phyloP scores from a whole-genome alignment of 345 rosid species.

The Eucalyptus sideroxylon region DNA sequence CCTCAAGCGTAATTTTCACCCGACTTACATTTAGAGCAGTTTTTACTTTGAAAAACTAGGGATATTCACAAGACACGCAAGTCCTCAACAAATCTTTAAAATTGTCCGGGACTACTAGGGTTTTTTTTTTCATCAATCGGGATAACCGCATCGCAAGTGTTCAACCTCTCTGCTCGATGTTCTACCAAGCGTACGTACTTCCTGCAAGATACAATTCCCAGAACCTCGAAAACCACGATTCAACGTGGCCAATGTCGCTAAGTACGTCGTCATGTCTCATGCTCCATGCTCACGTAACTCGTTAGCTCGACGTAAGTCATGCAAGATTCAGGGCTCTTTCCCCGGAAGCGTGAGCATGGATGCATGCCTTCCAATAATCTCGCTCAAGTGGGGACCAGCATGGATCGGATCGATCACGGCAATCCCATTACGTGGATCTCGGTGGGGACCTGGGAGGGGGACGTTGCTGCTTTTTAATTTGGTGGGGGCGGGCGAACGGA shows the following conservation, averaged over 20 bases:
- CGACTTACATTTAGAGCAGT: neutral
- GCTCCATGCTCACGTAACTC: neutral
- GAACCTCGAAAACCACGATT: neutral
- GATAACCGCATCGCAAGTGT: neutral
- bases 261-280: neutral
- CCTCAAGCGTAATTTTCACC: neutral
- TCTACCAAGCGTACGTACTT: neutral
- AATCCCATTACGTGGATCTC: neutral
- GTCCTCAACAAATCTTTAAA: neutral
- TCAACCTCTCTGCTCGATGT: neutral
- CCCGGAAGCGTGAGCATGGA: neutral
- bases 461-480: neutral
- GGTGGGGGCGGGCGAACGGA: neutral
- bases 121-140: no score
- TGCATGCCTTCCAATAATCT: neutral
- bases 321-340: neutral
- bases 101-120: neutral
- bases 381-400: neutral
- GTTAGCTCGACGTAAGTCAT: neutral
- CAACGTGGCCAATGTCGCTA: neutral
- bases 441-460: neutral
- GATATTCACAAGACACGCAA: neutral
- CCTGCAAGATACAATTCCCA: neutral
- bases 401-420: neutral
- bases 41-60: neutral